A percentile compares a stretch with the other conserved stretches of the same genome.
phyloP scores from a whole-genome alignment of 148 eudicot species.

The Rhododendron williamsianum region DNA sequence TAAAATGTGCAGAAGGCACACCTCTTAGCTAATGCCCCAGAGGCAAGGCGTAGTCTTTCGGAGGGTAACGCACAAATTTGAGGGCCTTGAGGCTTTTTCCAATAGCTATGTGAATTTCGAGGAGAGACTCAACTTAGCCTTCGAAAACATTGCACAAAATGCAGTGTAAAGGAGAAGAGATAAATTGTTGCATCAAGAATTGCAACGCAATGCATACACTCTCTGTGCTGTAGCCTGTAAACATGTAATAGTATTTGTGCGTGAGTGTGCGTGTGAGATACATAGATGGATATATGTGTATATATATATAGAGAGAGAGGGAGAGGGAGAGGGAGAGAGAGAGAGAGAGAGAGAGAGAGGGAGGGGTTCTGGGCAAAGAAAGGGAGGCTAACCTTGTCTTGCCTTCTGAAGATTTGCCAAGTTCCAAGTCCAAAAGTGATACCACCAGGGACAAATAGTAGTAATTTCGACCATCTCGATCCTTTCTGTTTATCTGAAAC shows the following conservation, averaged over 20 bases:
- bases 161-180: background rate
- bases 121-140: background rate
- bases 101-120: background rate
- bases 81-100: background rate
- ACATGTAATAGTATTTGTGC: too few species aligned
- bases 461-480: constrained; percentile 62
- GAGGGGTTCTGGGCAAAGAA: background rate
- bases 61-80: background rate
- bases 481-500: constrained; percentile 42
- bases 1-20: too few species aligned
- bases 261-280: too few species aligned
- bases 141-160: background rate
- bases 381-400: constrained; percentile 63
- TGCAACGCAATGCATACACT: too few species aligned
- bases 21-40: too few species aligned
- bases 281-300: too few species aligned
- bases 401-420: constrained; percentile 88
- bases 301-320: too few species aligned
- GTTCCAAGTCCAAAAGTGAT: constrained; percentile 90
- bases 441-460: constrained; percentile 89
- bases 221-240: too few species aligned
- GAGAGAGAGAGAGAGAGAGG: too few species aligned
- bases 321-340: too few species aligned
- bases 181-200: background rate
- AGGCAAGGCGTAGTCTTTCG: too few species aligned